A percentile compares a stretch with the other conserved stretches of the same genome.
Evolutionary conservation across 495 filamentous ascomycete species (phyloP).

Genomic region (Penicillium ucsense): DNA sequence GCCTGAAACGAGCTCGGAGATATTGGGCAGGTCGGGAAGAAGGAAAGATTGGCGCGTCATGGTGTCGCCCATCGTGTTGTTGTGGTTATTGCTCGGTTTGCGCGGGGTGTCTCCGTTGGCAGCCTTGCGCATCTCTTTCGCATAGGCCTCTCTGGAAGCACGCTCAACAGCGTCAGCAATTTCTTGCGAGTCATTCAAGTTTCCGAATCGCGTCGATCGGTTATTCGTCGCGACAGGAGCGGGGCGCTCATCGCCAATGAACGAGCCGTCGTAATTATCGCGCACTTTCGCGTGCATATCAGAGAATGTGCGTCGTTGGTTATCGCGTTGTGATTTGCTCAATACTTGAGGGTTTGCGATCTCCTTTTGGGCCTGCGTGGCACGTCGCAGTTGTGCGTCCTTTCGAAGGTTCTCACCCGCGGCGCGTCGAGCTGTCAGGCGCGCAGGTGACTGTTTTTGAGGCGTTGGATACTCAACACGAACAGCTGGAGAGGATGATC

Average conservation of each 20-base stretch:
- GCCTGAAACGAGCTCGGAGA: constrained; percentile 63
- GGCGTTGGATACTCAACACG: constrained; percentile 39
- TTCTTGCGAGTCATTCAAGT: constrained; percentile 33
- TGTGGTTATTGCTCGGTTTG: constrained; percentile 12
- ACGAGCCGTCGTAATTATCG: constrained; percentile 46
- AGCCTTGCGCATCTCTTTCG: constrained; percentile 24
- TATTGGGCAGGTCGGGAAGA: constrained; percentile 58
- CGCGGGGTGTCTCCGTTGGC: constrained; percentile 10
- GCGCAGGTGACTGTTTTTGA: constrained; percentile 18
- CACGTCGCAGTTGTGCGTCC: constrained; percentile 35
- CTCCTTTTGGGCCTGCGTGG: constrained; percentile 39
- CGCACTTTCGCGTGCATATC: constrained; percentile 47
- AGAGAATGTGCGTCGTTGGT: constrained; percentile 36
- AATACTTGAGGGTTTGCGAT: constrained; percentile 29
- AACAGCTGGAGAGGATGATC: constrained; percentile 38
- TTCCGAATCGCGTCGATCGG: constrained; percentile 48
- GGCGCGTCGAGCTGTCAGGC: constrained; percentile 20
- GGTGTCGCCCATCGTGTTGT: constrained; percentile 26
- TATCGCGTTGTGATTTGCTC: constrained; percentile 22
- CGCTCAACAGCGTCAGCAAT: constrained; percentile 37
- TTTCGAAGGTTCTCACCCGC: constrained; percentile 35
- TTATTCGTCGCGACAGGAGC: constrained; percentile 34
- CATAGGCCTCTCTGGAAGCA: constrained; percentile 32
- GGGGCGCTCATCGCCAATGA: constrained; percentile 42
- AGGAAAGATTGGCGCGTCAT: constrained; percentile 50